Evolutionary conservation across 306 rosid genomes (phyloP).

Genomic region (Herpetospermum pedunculosum): DNA sequence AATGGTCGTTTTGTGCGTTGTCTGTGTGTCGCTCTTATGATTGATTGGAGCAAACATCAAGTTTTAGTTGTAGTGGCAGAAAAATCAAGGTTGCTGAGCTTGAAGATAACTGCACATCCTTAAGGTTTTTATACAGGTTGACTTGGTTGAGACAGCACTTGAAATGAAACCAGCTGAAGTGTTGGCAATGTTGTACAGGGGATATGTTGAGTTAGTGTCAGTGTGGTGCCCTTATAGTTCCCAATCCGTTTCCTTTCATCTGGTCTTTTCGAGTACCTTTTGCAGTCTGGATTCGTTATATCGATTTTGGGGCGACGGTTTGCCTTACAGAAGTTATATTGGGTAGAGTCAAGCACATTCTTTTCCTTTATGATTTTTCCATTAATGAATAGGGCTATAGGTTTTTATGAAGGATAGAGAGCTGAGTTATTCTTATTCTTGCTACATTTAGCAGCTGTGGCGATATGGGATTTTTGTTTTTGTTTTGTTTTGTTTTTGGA

Average conservation of each 20-base stretch:
- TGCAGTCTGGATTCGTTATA: not conserved
- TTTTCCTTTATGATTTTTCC: not conserved
- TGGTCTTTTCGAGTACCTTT: not conserved
- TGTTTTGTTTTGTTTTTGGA: not conserved
- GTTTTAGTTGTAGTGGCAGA: not conserved
- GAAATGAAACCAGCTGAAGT: conserved; percentile 26
- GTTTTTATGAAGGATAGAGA: conserved; percentile 14
- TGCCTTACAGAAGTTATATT: not conserved
- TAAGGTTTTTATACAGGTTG: conserved; percentile 16
- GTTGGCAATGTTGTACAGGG: conserved; percentile 55
- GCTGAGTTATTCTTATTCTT: conserved; percentile 14
- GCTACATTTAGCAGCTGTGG: conserved; percentile 35
- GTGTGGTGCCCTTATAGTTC: conserved; percentile 7
- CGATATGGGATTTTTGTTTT: conserved; percentile 21
- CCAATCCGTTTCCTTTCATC: not conserved
- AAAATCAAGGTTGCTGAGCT: conserved; percentile 10
- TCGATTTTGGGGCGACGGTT: not conserved
- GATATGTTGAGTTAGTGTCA: conserved; percentile 19
- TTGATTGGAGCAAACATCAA: conserved; percentile 6
- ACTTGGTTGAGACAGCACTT: conserved; percentile 20
- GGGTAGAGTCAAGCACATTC: not conserved
- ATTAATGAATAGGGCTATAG: conserved; percentile 16
- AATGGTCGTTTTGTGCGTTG: conserved; percentile 29
- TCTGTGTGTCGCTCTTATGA: not conserved
- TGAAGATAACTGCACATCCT: conserved; percentile 28